Evolutionary conservation across 805 yeast species (phyloP).

Genomic region (Spathaspora hagerdaliae): DNA sequence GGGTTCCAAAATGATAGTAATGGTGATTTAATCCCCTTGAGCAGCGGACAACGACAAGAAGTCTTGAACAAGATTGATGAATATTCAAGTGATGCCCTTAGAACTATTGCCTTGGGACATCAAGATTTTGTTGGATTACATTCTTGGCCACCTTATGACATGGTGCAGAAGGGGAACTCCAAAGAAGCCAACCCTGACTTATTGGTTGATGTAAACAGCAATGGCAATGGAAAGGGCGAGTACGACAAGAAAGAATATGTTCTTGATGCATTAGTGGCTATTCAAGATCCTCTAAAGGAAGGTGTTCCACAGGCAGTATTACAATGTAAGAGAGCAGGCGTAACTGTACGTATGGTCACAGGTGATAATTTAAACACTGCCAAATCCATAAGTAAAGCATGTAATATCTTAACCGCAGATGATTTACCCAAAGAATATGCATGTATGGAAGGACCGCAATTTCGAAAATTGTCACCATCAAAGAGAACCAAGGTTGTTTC

Average conservation of each 20-base stretch:
- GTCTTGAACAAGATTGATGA: constrained; percentile 35
- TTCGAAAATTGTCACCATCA: constrained; percentile 58
- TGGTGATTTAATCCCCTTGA: constrained; percentile 24
- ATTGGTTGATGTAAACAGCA: constrained; percentile 20
- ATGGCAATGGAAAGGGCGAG: constrained; percentile 20
- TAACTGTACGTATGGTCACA: constrained; percentile 94
- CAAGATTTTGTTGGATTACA: constrained; percentile 49
- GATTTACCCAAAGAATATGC: constrained; percentile 50
- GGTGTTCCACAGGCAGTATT: constrained; percentile 89
- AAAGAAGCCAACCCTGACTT: constrained; percentile 23
- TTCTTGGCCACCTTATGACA: constrained; percentile 68
- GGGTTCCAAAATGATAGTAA: constrained; percentile 29
- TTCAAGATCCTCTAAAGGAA: constrained; percentile 88
- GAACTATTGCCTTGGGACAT: constrained; percentile 89
- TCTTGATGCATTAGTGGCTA: constrained; percentile 79
- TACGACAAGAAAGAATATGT: constrained; percentile 32
- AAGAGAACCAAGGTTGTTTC: constrained; percentile 67
- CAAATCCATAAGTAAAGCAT: constrained; percentile 79
- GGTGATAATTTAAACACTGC: constrained; percentile 95
- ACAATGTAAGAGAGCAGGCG: constrained; percentile 88
- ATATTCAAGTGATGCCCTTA: constrained; percentile 74
- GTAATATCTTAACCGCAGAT: constrained; percentile 66
- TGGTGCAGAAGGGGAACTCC: constrained; percentile 18
- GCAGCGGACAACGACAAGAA: constrained; percentile 23
- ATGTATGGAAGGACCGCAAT: constrained; percentile 91